phyloP scores from a whole-genome alignment of 2,329 filamentous ascomycete species.

The Conoideocrella luteorostrata region DNA sequence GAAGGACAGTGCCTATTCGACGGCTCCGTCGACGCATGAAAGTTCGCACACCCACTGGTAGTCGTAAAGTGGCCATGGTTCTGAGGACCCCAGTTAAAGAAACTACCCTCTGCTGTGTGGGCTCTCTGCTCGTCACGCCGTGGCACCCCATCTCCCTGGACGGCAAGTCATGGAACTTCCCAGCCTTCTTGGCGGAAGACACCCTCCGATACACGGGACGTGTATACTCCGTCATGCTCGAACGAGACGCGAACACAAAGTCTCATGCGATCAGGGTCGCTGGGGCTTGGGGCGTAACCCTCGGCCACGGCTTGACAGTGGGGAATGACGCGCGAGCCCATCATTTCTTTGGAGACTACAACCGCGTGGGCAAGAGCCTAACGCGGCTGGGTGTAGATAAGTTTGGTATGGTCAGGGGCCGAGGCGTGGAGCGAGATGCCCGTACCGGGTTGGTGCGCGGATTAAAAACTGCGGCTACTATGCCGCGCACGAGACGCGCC shows the following conservation, averaged over 20 bases:
- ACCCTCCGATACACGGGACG: constrained; percentile 39
- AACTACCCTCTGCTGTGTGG: constrained; percentile 38
- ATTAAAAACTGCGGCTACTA: constrained; percentile 12
- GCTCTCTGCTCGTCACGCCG: constrained; percentile 45
- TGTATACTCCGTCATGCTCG: constrained; percentile 52
- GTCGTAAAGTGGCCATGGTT: constrained; percentile 42
- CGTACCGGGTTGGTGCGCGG: constrained; percentile 32
- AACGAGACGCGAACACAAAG: constrained; percentile 34
- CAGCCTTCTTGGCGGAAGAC: constrained; percentile 27
- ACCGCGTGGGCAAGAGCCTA: constrained; percentile 33
- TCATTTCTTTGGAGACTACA: constrained; percentile 47
- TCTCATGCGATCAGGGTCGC: constrained; percentile 45
- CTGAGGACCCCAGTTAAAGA: constrained; percentile 40
- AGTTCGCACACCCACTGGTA: constrained; percentile 45
- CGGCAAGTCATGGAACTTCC: constrained; percentile 40
- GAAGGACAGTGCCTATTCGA: constrained; percentile 32
- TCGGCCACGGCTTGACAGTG: constrained; percentile 48
- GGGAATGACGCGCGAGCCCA: constrained; percentile 30
- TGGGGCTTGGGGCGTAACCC: constrained; percentile 47
- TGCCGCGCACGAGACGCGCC: too few species aligned
- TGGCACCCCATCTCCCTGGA: constrained; percentile 50
- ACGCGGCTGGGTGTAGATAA: constrained; percentile 24
- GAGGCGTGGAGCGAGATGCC: constrained; percentile 32
- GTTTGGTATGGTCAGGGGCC: constrained; percentile 37
- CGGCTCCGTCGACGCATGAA: constrained; percentile 37